Evolutionary conservation across 306 rosid species (phyloP).

Genomic region (Vicia faba): DNA sequence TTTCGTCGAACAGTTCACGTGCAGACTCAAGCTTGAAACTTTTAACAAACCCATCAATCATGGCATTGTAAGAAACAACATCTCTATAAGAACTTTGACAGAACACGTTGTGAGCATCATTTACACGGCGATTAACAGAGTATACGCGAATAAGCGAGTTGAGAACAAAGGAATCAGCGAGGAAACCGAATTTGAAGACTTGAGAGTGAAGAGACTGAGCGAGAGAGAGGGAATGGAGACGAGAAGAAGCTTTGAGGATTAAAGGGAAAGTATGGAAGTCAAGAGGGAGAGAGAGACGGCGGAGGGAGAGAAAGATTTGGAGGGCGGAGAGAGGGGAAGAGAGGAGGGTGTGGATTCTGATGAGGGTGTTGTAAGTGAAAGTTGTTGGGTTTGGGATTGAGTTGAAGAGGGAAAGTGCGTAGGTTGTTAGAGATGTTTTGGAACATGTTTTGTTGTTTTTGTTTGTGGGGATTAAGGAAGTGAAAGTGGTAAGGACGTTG

Average conservation of each 20-base stretch:
- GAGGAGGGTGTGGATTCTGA: slow-evolving; percentile 61
- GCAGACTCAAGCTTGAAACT: slow-evolving; percentile 44
- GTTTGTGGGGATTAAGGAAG: slow-evolving; percentile 33
- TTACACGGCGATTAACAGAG: slow-evolving; percentile 35
- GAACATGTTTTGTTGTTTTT: slow-evolving; percentile 9
- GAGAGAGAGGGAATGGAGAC: slow-evolving; percentile 37
- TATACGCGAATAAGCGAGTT: slow-evolving; percentile 59
- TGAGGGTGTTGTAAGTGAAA: slow-evolving; percentile 67
- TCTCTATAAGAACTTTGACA: slow-evolving; percentile 41
- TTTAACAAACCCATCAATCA: slow-evolving; percentile 61
- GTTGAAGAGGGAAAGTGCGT: slow-evolving; percentile 55
- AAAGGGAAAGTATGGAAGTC: slow-evolving; percentile 79
- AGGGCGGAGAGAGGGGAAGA: slow-evolving; percentile 60
- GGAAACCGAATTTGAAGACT: slow-evolving; percentile 54
- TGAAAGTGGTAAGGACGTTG: slow-evolving; percentile 50
- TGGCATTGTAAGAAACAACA: slow-evolving; percentile 58
- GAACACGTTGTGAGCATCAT: slow-evolving; percentile 52
- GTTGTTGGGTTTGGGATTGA: slow-evolving; percentile 62
- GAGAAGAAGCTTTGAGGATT: slow-evolving; percentile 59
- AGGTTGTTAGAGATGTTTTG: slow-evolving; percentile 19
- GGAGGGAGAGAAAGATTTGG: slow-evolving; percentile 50
- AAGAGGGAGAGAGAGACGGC: slow-evolving; percentile 56
- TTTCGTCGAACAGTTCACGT: slow-evolving; percentile 57
- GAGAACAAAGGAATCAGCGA: slow-evolving; percentile 43
- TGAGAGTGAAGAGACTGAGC: slow-evolving; percentile 59